phyloP scores from a whole-genome alignment of 106 monocot genomes.

The Amphibolis antarctica region DNA sequence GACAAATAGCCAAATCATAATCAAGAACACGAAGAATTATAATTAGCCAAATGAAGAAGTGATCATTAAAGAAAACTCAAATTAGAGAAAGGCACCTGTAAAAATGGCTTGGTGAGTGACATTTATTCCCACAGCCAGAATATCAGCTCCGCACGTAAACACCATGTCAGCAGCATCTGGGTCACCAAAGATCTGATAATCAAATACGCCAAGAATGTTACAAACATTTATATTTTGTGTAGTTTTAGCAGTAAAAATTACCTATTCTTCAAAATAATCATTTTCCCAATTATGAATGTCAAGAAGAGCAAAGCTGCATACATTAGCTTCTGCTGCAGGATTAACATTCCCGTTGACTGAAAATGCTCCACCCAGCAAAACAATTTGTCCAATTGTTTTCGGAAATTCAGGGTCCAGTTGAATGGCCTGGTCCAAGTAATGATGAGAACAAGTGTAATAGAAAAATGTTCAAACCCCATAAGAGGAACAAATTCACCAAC shows the following conservation, averaged over 20 bases:
- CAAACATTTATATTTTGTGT: too few relatives aligned
- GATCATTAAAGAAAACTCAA: neutral
- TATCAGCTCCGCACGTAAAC: slow-evolving; percentile 85
- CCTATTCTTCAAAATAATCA: neutral
- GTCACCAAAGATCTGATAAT: slow-evolving; percentile 81
- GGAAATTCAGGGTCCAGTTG: slow-evolving; percentile 77
- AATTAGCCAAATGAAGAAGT: too few relatives aligned
- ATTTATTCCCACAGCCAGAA: slow-evolving; percentile 89
- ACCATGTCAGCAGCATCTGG: slow-evolving; percentile 95
- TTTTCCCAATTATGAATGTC: neutral
- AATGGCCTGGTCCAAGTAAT: slow-evolving; percentile 49
- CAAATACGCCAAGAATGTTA: neutral
- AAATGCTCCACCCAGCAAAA: slow-evolving; percentile 95
- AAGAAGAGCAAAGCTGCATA: slow-evolving; percentile 17
- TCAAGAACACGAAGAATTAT: too few relatives aligned
- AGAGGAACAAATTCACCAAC: slow-evolving; percentile 26
- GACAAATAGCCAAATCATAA: too few relatives aligned
- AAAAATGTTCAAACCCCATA: neutral
- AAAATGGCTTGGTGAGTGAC: slow-evolving; percentile 24
- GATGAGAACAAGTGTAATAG: slow-evolving; percentile 1
- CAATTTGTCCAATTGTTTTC: slow-evolving; percentile 78
- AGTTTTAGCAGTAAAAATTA: neutral
- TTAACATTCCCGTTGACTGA: slow-evolving; percentile 98
- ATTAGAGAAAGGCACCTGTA: neutral
- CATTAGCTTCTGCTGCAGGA: slow-evolving; percentile 96